Evolutionary conservation across 306 rosid genomes (phyloP).

Genomic region (Alnus rubra): DNA sequence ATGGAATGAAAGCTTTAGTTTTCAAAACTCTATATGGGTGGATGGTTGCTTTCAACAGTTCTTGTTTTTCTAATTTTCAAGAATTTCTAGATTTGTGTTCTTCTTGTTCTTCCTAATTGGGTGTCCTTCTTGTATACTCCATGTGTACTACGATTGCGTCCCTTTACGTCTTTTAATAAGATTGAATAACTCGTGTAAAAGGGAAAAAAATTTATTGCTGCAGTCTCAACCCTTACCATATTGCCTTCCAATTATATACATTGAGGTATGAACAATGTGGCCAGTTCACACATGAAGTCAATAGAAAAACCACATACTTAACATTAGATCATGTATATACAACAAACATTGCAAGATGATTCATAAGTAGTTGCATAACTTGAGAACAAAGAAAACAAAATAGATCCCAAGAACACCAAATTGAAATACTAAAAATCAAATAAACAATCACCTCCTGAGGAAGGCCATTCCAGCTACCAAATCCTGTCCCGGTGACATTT

Average conservation of each 20-base stretch:
- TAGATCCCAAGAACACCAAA: constrained; percentile 8
- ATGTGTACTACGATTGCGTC: too few relatives aligned
- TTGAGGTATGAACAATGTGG: not conserved
- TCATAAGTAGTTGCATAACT: not conserved
- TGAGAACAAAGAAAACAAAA: not conserved
- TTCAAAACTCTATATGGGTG: too few relatives aligned
- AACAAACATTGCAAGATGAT: not conserved
- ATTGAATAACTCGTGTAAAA: too few relatives aligned
- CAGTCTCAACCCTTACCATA: too few relatives aligned
- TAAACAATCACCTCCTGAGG: constrained; percentile 75
- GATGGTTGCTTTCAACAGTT: too few relatives aligned
- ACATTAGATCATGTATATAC: not conserved
- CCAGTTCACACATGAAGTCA: not conserved
- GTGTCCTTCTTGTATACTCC: too few relatives aligned
- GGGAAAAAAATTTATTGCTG: too few relatives aligned
- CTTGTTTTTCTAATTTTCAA: too few relatives aligned
- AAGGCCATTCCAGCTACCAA: constrained; percentile 88
- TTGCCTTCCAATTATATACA: not conserved
- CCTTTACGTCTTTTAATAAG: too few relatives aligned
- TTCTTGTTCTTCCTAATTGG: too few relatives aligned
- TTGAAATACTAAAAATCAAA: constrained; percentile 2
- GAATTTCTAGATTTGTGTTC: too few relatives aligned
- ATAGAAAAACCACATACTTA: not conserved
- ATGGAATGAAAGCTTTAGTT: too few relatives aligned
- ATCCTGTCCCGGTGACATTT: constrained; percentile 73